Base-by-base conservation (phyloP, 164 flowering plant species). In the Dillenia turbinata region DNA sequence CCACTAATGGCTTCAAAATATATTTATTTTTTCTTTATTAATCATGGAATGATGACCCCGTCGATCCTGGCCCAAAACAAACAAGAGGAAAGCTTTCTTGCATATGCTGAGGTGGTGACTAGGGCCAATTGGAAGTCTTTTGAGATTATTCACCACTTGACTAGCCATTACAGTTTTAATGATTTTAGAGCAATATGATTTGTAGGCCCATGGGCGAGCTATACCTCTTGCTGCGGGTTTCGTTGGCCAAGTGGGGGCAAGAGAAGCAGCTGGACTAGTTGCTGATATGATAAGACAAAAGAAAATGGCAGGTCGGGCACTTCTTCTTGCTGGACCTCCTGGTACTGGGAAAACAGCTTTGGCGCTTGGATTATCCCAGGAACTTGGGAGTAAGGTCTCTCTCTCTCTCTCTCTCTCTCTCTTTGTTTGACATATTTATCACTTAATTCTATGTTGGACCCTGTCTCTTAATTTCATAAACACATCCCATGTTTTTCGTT, bases 331-430 rank as follows among this genome's bases (percentile, higher is more conserved):
- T 68, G 99, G 99, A 5, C 96, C 97, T 54, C 99, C 99, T 59
- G 99, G 97, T 26, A 95, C 97, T 64, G 99, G 99, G 59, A 94
- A 94, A 79, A 94, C 99, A 52, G 99, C 99, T 2, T 73, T 92
- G 64, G 99, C 97, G 14, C 92, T 95, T 56, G 99, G 97, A 14
- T 78, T 92, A 60, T 77, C 90, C 22, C 97, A 95, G 78, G 97
- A 94, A 75, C 96, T 94, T 44, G 99, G 99, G 17, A 94, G 91
- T 83, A 94, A 94, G 96, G 98, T 86, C 65, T 3, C n/a, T 3
- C 17, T 58, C 17, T 15, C 12, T 10, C 13, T 10, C 47, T 48
- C 12, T n/a, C 22, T 22, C 24, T 62, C 16, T 57, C 40, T 6
- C 33, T 55, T 17, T 8, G 11, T 44, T 53, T 51, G 43, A 17